phyloP scores from a whole-genome alignment of 257 asterid species.

The Solanum corneliomulleri region DNA sequence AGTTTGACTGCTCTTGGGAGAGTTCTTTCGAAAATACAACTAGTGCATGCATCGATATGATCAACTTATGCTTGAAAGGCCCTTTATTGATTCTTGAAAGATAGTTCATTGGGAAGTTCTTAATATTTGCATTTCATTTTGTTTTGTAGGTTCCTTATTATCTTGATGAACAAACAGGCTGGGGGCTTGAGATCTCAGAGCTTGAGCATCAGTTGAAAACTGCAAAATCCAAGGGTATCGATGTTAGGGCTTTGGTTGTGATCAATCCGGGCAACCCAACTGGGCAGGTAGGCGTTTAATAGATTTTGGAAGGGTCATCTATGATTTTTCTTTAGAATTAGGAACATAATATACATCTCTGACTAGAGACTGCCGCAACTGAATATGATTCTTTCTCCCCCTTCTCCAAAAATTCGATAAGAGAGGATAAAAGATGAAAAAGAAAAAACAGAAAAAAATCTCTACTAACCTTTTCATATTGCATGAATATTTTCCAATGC shows the following conservation, averaged over 20 bases:
- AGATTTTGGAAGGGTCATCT: not conserved
- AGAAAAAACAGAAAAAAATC: not conserved
- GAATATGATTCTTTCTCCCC: not conserved
- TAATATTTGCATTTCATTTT: not conserved
- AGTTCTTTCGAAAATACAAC: not conserved
- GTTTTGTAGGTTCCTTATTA: constrained; percentile 78
- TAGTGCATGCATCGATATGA: not conserved
- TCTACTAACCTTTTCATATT: not conserved
- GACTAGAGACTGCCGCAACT: not conserved
- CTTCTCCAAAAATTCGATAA: not conserved
- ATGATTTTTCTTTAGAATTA: not conserved
- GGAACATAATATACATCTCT: not conserved
- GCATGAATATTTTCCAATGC: not conserved
- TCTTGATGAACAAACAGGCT: constrained; percentile 91
- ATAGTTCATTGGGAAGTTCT: not conserved
- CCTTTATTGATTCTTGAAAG: not conserved
- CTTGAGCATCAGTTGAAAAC: constrained; percentile 67
- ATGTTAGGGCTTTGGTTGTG: constrained; percentile 83
- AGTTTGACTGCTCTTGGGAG: not conserved
- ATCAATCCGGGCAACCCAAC: constrained; percentile 99
- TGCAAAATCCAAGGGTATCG: constrained; percentile 70
- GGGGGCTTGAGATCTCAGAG: constrained; percentile 88
- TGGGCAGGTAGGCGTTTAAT: constrained; percentile 58
- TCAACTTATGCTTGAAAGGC: not conserved
- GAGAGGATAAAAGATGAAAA: not conserved